A percentile compares a stretch with the other conserved stretches of the same genome.
Evolutionary conservation across 2,329 filamentous ascomycete species (phyloP).

Genomic region (Calonectria multiphialidica): DNA sequence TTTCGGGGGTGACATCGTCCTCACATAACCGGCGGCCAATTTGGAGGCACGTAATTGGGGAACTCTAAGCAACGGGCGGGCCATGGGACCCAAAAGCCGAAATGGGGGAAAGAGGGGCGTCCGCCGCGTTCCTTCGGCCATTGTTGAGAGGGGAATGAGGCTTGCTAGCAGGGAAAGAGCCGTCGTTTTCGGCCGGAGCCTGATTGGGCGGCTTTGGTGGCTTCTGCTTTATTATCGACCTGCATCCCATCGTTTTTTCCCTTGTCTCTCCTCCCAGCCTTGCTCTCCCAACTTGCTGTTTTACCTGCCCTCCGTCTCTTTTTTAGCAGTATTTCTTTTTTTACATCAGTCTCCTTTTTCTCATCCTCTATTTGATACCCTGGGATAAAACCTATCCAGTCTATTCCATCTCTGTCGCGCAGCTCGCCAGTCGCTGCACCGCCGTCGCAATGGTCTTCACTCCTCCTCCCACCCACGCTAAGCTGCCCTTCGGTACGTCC

Average conservation of each 20-base stretch:
- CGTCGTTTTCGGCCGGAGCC: neutral
- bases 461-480: neutral
- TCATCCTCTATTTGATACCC: neutral
- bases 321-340: neutral
- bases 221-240: conserved; percentile 1
- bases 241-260: neutral
- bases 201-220: neutral
- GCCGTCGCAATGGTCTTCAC: neutral
- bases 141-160: neutral
- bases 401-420: neutral
- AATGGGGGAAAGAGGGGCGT: neutral
- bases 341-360: neutral
- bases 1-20: neutral
- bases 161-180: neutral
- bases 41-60: conserved; percentile 8
- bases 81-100: neutral
- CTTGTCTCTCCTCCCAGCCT: neutral
- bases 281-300: neutral
- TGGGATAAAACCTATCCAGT: neutral
- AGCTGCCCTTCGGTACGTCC: neutral
- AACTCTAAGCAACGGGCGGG: conserved; percentile 1
- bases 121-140: neutral
- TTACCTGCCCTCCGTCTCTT: neutral
- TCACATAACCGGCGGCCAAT: neutral
- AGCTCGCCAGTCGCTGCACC: neutral